phyloP scores from a whole-genome alignment of 2,329 filamentous ascomycete genomes.

The Claviceps sp. region DNA sequence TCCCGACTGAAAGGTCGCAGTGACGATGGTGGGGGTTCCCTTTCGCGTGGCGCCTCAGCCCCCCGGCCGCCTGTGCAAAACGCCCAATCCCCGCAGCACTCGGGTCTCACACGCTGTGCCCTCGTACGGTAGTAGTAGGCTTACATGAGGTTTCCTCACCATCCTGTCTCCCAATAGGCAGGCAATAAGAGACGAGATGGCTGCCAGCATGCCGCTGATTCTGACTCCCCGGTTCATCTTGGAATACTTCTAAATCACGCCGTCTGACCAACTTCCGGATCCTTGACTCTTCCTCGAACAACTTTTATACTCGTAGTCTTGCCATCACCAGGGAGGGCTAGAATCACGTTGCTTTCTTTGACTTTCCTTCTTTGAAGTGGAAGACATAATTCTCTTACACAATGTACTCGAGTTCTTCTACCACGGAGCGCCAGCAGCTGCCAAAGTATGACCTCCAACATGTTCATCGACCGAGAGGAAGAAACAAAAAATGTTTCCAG shows the following conservation, averaged over 20 bases:
- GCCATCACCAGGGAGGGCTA: background rate
- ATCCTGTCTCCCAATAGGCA: background rate
- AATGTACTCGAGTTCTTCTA: constrained; percentile 1
- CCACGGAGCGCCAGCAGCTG: background rate
- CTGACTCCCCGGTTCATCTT: background rate
- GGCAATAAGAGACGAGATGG: background rate
- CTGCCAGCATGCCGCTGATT: background rate
- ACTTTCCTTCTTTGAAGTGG: background rate
- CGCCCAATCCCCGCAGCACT: background rate
- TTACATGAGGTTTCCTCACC: background rate
- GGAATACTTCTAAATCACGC: background rate
- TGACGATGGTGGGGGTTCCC: constrained; percentile 1
- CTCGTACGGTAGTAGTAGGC: background rate
- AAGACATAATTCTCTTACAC: background rate
- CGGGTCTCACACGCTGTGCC: constrained; percentile 1
- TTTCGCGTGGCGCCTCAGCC: constrained; percentile 6
- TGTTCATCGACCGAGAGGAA: background rate
- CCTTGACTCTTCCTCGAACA: background rate
- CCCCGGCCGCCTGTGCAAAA: background rate
- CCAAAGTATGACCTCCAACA: background rate
- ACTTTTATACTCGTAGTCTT: background rate
- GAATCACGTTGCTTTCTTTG: background rate
- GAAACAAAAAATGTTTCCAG: background rate
- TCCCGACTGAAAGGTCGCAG: constrained; percentile 3
- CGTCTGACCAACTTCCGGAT: background rate